Base-by-base conservation (phyloP, 345 rosid genomes). In the Ceriops decandra region DNA sequence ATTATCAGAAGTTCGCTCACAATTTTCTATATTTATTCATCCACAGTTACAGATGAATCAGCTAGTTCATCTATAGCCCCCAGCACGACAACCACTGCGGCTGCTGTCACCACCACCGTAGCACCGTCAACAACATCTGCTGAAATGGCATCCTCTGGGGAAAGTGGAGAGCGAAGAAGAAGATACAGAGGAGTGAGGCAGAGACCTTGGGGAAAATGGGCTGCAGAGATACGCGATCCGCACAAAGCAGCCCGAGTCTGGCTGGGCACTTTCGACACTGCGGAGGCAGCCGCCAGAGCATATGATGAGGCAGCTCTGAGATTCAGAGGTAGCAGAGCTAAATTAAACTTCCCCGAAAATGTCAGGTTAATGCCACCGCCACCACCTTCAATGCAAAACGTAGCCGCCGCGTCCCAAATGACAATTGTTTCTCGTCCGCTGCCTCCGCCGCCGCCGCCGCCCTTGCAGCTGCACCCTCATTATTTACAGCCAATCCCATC, bases 121-220 rank as follows among this genome's bases (percentile, higher is more conserved):
- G 5, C 63, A n/a, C 71, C 65, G 26, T 11, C 70, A 4, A 1
- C 64, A 15, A 70, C 67, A 17, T 66, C 75, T 20, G 13, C 69
- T 1, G 79, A 62, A 54, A 64, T 74, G 15, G 72, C 59, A 2
- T 51, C 81, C 11, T 0, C 21, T 24, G 86, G 74, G 54, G 89
- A 79, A 64, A 51, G 64, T 26, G 83, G 80, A 8, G 91, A 85
- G 74, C 78, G 76, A 17, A 81, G 81, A 19, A 83, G 86, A 67
- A 83, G 82, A 77, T 90, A 88, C 76, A 87, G 98, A 71, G 98
- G 96, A 64, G 92, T 90, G 49, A 71, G 98, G 76, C 95, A 90
- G 76, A 83, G 96, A 60, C 98, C 96, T 0, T 88, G 98, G 96
- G 96, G 96, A 0, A 88, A 88, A 69, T 92, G 98, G 98, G 98